Evolutionary conservation across 164 flowering plant species (phyloP).

Genomic region (Nymphaea colorata): DNA sequence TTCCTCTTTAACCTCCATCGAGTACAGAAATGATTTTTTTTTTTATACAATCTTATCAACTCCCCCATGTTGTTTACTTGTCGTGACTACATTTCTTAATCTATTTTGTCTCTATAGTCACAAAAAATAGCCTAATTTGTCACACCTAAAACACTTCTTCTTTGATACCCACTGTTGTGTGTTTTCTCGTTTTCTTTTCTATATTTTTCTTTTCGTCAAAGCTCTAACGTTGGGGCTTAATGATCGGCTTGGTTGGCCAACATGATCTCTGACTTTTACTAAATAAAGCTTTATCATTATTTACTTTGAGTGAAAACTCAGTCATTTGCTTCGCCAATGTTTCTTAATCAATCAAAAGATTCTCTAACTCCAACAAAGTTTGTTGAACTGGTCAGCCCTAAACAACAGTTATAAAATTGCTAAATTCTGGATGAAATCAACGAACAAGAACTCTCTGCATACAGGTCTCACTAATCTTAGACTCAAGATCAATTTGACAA

Average conservation of each 20-base stretch:
- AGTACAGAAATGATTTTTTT: background rate
- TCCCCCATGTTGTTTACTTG: too few relatives aligned
- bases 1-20: background rate
- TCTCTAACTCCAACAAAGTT: background rate
- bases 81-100: too few relatives aligned
- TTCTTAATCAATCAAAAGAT: background rate
- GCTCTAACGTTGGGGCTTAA: background rate
- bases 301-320: too few relatives aligned
- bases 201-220: background rate
- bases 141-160: background rate
- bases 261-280: background rate
- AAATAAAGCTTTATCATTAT: too few relatives aligned
- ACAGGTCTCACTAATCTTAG: background rate
- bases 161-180: background rate
- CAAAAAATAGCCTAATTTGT: too few relatives aligned
- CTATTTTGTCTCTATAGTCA: too few relatives aligned
- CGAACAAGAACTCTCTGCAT: background rate
- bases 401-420: background rate
- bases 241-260: background rate
- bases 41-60: too few relatives aligned
- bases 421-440: too few relatives aligned
- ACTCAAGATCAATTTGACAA: background rate
- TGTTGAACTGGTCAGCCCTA: background rate
- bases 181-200: background rate
- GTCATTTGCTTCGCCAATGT: background rate